phyloP scores from a whole-genome alignment of 345 rosid genomes.

The Raphanus raphanistrum region DNA sequence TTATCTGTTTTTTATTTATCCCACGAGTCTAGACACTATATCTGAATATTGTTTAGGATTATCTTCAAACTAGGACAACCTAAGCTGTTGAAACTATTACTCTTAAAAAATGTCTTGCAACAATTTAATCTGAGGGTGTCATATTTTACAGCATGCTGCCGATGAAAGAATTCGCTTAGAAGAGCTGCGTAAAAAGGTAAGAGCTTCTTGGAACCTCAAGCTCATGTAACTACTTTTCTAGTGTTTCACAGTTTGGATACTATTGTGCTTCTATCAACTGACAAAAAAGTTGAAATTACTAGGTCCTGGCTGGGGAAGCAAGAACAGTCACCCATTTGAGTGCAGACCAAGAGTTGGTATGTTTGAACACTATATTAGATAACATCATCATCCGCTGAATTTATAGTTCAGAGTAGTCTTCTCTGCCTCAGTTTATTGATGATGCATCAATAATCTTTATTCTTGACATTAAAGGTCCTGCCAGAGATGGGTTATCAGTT shows the following conservation, averaged over 20 bases:
- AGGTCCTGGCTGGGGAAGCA: slow-evolving; percentile 81
- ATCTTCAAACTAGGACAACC: background rate
- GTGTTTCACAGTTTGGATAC: background rate
- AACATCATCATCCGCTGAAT: background rate
- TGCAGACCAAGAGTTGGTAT: slow-evolving; percentile 82
- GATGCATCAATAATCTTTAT: slow-evolving; percentile 1
- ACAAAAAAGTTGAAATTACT: slow-evolving; percentile 23
- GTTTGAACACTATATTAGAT: background rate
- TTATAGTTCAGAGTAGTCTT: slow-evolving; percentile 6
- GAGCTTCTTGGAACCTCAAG: slow-evolving; percentile 8
- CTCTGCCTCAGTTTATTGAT: slow-evolving; percentile 18
- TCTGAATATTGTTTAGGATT: background rate
- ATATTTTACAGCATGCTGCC: slow-evolving; percentile 75
- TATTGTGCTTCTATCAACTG: slow-evolving; percentile 23
- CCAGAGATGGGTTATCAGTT: slow-evolving; percentile 90
- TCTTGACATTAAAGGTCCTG: slow-evolving; percentile 53
- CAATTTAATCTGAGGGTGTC: background rate
- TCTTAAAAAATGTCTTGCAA: slow-evolving; percentile 5
- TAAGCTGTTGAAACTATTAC: slow-evolving; percentile 6
- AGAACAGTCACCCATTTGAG: slow-evolving; percentile 67
- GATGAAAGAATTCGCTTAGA: slow-evolving; percentile 97
- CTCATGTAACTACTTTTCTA: slow-evolving; percentile 19
- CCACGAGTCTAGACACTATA: background rate
- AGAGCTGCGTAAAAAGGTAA: slow-evolving; percentile 81
- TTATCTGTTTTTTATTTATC: background rate